phyloP scores from a whole-genome alignment of 2,329 filamentous ascomycete genomes.

The Aspergillus unguis region DNA sequence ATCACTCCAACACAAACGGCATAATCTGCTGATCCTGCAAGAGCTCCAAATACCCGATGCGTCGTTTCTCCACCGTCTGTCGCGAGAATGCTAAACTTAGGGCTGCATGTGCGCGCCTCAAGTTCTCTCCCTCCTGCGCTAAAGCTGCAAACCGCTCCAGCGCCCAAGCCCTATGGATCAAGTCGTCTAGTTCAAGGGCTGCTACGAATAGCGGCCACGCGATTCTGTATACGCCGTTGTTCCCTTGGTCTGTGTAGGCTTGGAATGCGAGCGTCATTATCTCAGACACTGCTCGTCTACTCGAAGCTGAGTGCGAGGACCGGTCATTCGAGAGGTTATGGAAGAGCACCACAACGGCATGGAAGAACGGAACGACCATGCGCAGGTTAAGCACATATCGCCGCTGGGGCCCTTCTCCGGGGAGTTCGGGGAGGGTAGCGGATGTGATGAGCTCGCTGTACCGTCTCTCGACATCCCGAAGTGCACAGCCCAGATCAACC shows the following conservation, averaged over 20 bases:
- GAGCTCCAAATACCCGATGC: too few species aligned
- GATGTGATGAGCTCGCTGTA: not conserved
- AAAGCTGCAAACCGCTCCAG: not conserved
- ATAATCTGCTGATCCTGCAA: too few species aligned
- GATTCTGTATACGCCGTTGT: not conserved
- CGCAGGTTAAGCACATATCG: not conserved
- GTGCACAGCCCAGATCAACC: not conserved
- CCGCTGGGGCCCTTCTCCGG: not conserved
- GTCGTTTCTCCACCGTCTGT: too few species aligned
- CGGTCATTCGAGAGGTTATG: not conserved
- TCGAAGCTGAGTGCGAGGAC: not conserved
- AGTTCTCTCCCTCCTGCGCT: not conserved
- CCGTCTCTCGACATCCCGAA: not conserved
- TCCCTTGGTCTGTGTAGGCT: not conserved
- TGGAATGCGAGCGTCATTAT: not conserved
- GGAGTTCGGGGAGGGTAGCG: not conserved
- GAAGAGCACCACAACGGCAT: not conserved
- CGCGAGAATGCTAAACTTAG: not conserved
- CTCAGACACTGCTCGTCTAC: not conserved
- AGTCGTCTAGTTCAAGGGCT: not conserved
- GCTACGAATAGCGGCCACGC: not conserved
- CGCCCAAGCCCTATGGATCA: not conserved
- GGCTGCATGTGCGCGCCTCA: not conserved
- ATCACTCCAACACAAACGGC: too few species aligned
- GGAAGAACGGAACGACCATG: not conserved